A percentile compares a stretch with the other conserved stretches of the same genome.
Evolutionary conservation across 495 filamentous ascomycete species (phyloP).

Genomic region (Aspergillus avenaceus): DNA sequence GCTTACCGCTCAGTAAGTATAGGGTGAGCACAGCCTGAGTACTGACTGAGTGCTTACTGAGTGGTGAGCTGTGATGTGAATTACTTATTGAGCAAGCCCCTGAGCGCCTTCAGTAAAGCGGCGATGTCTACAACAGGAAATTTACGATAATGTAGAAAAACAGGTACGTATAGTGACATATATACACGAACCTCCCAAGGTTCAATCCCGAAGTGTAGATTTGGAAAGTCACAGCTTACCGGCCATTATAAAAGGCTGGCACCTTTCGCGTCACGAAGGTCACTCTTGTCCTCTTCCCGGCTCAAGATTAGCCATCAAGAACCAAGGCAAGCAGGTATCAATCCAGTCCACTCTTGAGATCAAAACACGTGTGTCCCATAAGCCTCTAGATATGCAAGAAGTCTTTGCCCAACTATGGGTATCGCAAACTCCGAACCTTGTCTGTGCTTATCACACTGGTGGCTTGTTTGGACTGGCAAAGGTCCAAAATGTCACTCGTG

Average conservation of each 20-base stretch:
- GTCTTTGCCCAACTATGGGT: slow-evolving; percentile 45
- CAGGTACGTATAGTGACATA: slow-evolving; percentile 1
- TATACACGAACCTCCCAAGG: too few species aligned
- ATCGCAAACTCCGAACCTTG: slow-evolving; percentile 46
- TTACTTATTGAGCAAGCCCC: not conserved
- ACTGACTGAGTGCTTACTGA: too few species aligned
- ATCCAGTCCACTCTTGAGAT: slow-evolving; percentile 41
- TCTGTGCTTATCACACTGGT: slow-evolving; percentile 41
- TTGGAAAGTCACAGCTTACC: too few species aligned
- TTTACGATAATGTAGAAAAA: too few species aligned
- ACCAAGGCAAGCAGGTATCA: slow-evolving; percentile 30
- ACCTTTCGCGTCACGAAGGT: too few species aligned
- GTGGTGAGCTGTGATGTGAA: not conserved
- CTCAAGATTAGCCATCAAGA: slow-evolving; percentile 29
- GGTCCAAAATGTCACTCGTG: slow-evolving; percentile 32
- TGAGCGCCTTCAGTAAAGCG: slow-evolving; percentile 1
- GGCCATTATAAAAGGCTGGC: too few species aligned
- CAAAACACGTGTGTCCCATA: slow-evolving; percentile 43
- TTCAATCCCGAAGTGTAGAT: too few species aligned
- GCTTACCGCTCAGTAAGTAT: not conserved
- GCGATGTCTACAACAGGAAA: too few species aligned
- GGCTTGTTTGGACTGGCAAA: slow-evolving; percentile 35
- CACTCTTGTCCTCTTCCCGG: too few species aligned
- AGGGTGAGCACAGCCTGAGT: not conserved
- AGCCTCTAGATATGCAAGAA: slow-evolving; percentile 30